These are phyloP conservation scores for Podila minutissima DNA, from an alignment of 192 early-diverging fungal species.

Conservation along the genomic window DNA sequence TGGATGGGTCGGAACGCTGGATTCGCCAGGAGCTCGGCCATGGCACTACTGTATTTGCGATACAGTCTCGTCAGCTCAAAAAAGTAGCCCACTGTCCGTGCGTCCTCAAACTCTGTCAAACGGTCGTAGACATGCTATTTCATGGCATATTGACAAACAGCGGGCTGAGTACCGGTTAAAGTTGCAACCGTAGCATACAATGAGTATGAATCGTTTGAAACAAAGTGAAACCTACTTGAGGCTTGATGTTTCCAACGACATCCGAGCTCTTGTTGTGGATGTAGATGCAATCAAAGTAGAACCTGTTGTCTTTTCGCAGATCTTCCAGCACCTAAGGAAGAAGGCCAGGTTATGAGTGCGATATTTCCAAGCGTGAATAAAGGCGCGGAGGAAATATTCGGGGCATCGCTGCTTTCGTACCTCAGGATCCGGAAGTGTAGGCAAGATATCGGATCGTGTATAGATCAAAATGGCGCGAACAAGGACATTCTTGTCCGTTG, in stretches of 20 bases:
- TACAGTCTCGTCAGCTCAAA: constrained; percentile 33
- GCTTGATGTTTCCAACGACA: constrained; percentile 24
- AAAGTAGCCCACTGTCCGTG: constrained; percentile 26
- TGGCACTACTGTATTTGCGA: constrained; percentile 26
- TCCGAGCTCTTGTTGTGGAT: constrained; percentile 37
- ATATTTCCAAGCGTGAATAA: no score
- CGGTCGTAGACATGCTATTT: constrained; percentile 46
- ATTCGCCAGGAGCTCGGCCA: constrained; percentile 40
- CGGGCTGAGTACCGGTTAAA: background rate
- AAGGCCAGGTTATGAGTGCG: no score
- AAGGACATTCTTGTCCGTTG: constrained; percentile 7
- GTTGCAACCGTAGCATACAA: background rate
- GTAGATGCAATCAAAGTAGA: constrained; percentile 43
- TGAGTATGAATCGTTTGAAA: background rate
- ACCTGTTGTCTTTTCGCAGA: constrained; percentile 9
- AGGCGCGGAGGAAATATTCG: no score
- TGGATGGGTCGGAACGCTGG: constrained; percentile 21
- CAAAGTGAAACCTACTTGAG: constrained; percentile 24
- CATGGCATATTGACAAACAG: background rate
- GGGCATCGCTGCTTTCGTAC: constrained; percentile 7
- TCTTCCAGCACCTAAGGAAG: constrained; percentile 16
- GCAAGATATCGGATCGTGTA: constrained; percentile 40
- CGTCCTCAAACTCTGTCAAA: constrained; percentile 45
- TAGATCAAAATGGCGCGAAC: constrained; percentile 43
- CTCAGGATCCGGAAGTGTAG: constrained; percentile 18